Base-by-base conservation (phyloP, 495 filamentous ascomycete species). In the Trichoderma reesei region DNA sequence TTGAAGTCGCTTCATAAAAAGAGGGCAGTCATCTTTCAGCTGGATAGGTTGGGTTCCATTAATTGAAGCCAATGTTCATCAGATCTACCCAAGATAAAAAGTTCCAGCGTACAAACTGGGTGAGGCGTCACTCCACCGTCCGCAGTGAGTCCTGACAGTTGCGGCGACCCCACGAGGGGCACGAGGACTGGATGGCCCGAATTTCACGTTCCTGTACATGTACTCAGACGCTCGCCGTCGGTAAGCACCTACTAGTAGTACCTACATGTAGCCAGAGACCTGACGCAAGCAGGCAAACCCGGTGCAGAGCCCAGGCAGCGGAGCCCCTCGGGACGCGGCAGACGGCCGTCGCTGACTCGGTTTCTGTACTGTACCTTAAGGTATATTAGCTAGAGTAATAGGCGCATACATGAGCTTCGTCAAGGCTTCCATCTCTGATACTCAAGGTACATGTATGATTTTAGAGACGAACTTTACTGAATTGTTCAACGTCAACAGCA, bases 161-260 rank as follows among this genome's bases (percentile, higher is more conserved):
- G 26, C 26, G 51, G 51, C 51, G 51, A 56, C 26, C 51, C 51
- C 51, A 56, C 51, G 51, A 56, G 51, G 51, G 42, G 42, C 42
- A 46, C 42, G 42, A 46, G 42, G 42, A 46, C 42, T 26, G 26
- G 26, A 46, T 46, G 11, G 16, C 5, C 7, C 10, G 11, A 14
- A 18, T 18, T 4, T 41, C 38, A 39, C 6, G 38, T 39, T 39
- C 38, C 38, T 39, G 38, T 39, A 39, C 37, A 10, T 5, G 37
- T 39, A 39, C 38, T 39, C 11, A 41, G 41, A 14, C 41, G 41
- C 14, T 26, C 26, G 26, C 26, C 5, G 11, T 14, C 42, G 11
- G 42, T 33, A 56, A 56, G 51, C 51, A n/a, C n/a, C n/a, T n/a
- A n/a, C n/a, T n/a, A n/a, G n/a, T n/a, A n/a, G n/a, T n/a, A n/a